Percentiles rank a stretch among this genome's conserved stretches.
These are phyloP conservation scores for Aureobasidium sp. DNA, from an alignment of 2,329 filamentous ascomycete species.

Conservation along the genomic window DNA sequence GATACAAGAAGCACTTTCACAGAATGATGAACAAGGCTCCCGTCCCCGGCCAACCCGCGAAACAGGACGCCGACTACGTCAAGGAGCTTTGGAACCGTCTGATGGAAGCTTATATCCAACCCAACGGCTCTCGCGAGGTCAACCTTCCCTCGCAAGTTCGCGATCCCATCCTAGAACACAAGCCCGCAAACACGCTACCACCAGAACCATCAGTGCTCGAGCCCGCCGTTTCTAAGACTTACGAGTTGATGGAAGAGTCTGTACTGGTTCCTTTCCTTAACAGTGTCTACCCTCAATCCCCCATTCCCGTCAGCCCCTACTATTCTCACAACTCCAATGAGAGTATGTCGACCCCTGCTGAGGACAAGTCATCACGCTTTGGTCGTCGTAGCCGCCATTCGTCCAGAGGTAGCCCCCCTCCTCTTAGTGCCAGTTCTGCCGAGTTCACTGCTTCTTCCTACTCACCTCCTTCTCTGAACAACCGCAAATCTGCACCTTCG, in stretches of 20 bases:
- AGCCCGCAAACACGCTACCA: conserved; percentile 53
- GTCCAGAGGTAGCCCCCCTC: conserved; percentile 27
- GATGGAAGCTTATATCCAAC: conserved; percentile 81
- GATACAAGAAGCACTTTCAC: conserved; percentile 65
- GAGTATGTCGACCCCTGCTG: conserved; percentile 28
- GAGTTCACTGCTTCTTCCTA: conserved; percentile 26
- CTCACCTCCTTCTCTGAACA: conserved; percentile 18
- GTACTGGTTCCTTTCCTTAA: conserved; percentile 90
- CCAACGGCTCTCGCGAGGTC: conserved; percentile 77
- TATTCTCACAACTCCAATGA: conserved; percentile 38
- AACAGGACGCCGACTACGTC: conserved; percentile 59
- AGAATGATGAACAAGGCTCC: conserved; percentile 49
- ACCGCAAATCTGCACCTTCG: conserved; percentile 31
- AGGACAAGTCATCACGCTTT: conserved; percentile 18
- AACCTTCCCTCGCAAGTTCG: conserved; percentile 84
- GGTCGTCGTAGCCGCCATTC: conserved; percentile 15
- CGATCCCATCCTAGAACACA: conserved; percentile 65
- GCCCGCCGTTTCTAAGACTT: conserved; percentile 77
- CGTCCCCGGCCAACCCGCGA: conserved; percentile 36
- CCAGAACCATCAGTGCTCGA: conserved; percentile 70
- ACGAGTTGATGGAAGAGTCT: conserved; percentile 96
- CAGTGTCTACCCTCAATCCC: conserved; percentile 46
- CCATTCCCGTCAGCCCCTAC: conserved; percentile 35
- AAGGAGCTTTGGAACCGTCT: conserved; percentile 80
- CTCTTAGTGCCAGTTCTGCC: conserved; percentile 24